Evolutionary conservation across 371 early-diverging fungal species (phyloP), one percentile per base, ranked within the genome.

Genomic region (Mortierella sp.): DNA sequence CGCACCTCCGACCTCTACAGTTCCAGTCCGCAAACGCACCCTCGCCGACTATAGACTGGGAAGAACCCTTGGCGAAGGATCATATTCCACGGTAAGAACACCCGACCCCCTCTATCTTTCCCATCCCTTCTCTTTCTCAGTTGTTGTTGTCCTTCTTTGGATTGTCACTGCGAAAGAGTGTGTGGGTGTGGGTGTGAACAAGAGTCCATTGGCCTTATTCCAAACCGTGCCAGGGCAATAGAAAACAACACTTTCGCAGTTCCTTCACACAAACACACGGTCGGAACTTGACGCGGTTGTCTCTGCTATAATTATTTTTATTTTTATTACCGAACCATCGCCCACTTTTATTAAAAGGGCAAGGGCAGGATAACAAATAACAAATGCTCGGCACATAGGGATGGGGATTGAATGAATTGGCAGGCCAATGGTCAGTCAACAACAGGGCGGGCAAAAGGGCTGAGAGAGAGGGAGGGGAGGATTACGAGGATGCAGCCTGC

Each of bases 11-110:
- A 22, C 64, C 11, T 37, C 58, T 4, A 64, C 79, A 6, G 29
- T 58, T 10, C 65, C 77, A 6, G 58, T 84, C n/a, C 80, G 85
- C 39, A 92, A 88, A 64, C 89, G 92, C n/a, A 86, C 86, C 3
- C 86, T 91, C 13, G 80, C 85, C 26, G 98, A 98, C 83, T 98
- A 97, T 82, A 90, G 90, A 40, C 96, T 97, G 76, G 96, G 96
- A 8, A 86, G 91, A 44, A 87, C 91, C 4, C 85, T 99, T 29
- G 99, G 99, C 66, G 98, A 98, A 86, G 99, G 99, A 45, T 95
- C 96, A 24, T 99, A 97, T 86, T 98, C 98, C 5, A 96, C 98
- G 0, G 99, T 97, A 89, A 80, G 89, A 26, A 71, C 53, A 44
- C 82, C 80, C 10, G 64, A 34, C 14, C 34, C 31, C 19, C 86